These are phyloP conservation scores for Acer saccharum DNA, from an alignment of 345 rosid species.

Conservation along the genomic window DNA sequence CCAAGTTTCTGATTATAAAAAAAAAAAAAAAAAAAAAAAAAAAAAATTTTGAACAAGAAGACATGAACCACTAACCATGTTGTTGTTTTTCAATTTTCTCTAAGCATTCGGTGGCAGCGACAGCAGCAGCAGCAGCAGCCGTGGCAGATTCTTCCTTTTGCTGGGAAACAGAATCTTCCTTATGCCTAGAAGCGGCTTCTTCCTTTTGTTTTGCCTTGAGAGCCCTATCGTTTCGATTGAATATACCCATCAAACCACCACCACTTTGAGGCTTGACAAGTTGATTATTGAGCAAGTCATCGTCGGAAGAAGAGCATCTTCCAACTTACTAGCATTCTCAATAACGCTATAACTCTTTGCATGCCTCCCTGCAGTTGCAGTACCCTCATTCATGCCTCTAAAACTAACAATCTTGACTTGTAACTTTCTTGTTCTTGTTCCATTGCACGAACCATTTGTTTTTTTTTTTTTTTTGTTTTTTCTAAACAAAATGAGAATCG, in stretches of 20 bases:
- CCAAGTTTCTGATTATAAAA: too few species aligned
- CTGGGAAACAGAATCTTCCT: neutral
- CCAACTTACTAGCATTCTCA: constrained; percentile 35
- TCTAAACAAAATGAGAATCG: neutral
- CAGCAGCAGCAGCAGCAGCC: neutral
- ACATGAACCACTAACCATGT: constrained; percentile 24
- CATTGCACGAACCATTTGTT: constrained; percentile 50
- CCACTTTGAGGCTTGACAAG: neutral
- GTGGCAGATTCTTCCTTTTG: neutral
- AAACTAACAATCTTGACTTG: constrained; percentile 65
- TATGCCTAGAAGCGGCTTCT: neutral
- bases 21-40: neutral
- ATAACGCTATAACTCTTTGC: constrained; percentile 46
- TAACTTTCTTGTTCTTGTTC: constrained; percentile 62
- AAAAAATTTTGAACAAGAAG: neutral
- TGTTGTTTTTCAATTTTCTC: constrained; percentile 19
- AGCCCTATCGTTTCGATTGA: constrained; percentile 21
- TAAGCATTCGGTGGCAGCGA: neutral
- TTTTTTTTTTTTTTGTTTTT: neutral
- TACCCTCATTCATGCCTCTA: constrained; percentile 47
- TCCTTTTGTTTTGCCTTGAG: neutral
- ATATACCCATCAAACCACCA: neutral
- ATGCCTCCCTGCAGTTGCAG: constrained; percentile 26
- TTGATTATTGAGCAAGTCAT: neutral
- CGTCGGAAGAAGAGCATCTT: constrained; percentile 32